phyloP scores from a whole-genome alignment of 495 filamentous ascomycete species.

The Aspergillus cavernicola region DNA sequence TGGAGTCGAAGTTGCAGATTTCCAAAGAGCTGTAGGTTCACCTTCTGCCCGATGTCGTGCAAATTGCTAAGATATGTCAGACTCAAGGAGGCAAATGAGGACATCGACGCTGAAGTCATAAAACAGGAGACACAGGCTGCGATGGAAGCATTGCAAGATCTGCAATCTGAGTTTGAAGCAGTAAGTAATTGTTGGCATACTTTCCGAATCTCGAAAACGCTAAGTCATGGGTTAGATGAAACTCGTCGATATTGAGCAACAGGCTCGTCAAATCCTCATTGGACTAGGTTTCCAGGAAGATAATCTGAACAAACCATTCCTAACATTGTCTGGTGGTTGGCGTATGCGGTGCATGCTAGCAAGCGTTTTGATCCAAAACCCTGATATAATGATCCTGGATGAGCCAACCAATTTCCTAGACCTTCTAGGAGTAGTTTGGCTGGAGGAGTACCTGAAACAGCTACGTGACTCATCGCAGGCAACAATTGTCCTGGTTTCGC shows the following conservation, averaged over 20 bases:
- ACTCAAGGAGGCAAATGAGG: conserved; percentile 48
- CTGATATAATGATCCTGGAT: conserved; percentile 78
- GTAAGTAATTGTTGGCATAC: conserved; percentile 27
- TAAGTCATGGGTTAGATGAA: conserved; percentile 30
- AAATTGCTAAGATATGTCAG: conserved; percentile 29
- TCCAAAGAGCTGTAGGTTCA: conserved; percentile 46
- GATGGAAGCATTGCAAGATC: conserved; percentile 55
- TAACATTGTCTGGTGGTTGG: conserved; percentile 74
- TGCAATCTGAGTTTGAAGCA: conserved; percentile 54
- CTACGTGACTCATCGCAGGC: conserved; percentile 39
- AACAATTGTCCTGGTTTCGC: conserved; percentile 67
- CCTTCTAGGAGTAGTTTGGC: conserved; percentile 77
- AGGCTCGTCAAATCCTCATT: conserved; percentile 58
- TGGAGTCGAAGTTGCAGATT: conserved; percentile 59
- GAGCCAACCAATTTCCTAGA: conserved; percentile 87
- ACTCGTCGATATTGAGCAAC: conserved; percentile 47
- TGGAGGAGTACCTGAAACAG: conserved; percentile 63
- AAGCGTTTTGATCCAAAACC: conserved; percentile 60
- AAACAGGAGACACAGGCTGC: conserved; percentile 61
- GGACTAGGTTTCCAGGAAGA: conserved; percentile 71
- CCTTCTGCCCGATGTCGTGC: not conserved
- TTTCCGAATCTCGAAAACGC: not conserved
- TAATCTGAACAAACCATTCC: conserved; percentile 51
- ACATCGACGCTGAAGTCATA: conserved; percentile 50
- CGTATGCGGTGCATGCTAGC: conserved; percentile 69